Evolutionary conservation across 441 rosid species (phyloP).

Genomic region (Arabidopsis lyrata): DNA sequence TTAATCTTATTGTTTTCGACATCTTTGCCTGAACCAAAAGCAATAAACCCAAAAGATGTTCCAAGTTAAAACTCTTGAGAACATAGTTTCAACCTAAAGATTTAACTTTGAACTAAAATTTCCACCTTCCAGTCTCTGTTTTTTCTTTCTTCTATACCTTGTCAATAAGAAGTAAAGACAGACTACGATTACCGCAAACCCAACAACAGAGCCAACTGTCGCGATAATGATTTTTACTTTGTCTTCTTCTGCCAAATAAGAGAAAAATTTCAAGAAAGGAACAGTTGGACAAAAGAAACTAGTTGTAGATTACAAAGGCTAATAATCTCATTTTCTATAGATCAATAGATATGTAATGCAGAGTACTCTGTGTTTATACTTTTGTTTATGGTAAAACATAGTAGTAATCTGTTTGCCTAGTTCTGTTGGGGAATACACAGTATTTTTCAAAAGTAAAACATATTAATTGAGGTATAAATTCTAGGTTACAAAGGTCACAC

Average conservation of each 20-base stretch:
- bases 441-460: too few species aligned
- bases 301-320: neutral
- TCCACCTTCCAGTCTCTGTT: slow-evolving; percentile 12
- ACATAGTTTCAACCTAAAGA: neutral
- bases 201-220: slow-evolving; percentile 21
- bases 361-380: slow-evolving; percentile 1
- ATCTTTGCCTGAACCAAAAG: slow-evolving; percentile 30
- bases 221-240: neutral
- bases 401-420: neutral
- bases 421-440: too few species aligned
- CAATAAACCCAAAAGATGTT: neutral
- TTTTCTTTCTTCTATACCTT: slow-evolving; percentile 22
- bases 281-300: neutral
- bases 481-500: neutral
- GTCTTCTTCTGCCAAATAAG: neutral
- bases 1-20: slow-evolving; percentile 14
- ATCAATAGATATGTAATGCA: neutral
- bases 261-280: neutral
- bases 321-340: neutral
- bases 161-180: slow-evolving; percentile 28
- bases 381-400: neutral
- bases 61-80: neutral
- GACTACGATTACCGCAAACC: slow-evolving; percentile 2
- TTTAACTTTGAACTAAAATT: neutral
- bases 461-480: too few species aligned